phyloP scores from a whole-genome alignment of 140 eudicot genomes.

The Oenanthe javanica region DNA sequence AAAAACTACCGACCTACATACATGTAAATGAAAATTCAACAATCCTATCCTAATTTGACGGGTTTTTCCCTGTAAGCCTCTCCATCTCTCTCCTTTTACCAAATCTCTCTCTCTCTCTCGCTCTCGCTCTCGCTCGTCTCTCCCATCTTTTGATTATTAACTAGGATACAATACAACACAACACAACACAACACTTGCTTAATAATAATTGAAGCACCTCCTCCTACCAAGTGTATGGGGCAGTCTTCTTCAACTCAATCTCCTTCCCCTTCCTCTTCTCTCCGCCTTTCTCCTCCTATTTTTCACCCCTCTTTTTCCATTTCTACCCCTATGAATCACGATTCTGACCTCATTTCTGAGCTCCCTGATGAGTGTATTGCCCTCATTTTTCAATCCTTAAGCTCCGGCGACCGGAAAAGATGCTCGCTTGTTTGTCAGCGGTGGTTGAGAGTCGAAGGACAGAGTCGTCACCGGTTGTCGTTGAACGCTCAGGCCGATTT shows the following conservation, averaged over 20 bases:
- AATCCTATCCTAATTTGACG: neutral
- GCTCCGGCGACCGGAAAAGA: conserved; percentile 52
- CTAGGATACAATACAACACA: no score
- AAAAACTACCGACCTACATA: no score
- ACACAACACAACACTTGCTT: no score
- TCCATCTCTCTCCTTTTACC: neutral
- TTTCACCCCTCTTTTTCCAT: neutral
- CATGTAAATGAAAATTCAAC: no score
- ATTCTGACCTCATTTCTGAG: conserved; percentile 34
- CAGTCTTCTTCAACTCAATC: conserved; percentile 5
- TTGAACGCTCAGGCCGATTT: conserved; percentile 47
- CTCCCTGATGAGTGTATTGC: conserved; percentile 81
- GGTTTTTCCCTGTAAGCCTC: neutral
- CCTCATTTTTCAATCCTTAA: conserved; percentile 43
- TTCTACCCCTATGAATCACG: neutral
- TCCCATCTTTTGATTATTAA: no score
- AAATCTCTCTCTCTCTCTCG: neutral
- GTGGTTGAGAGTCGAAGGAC: conserved; percentile 68
- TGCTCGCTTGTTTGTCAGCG: conserved; percentile 59
- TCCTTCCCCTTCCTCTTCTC: neutral
- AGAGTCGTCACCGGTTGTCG: conserved; percentile 65
- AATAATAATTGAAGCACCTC: no score
- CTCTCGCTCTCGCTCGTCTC: neutral
- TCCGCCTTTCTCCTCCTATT: neutral
- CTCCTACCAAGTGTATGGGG: conserved; percentile 8